Conservation (phyloP, 1,284 basidiomycete genomes). For the Tilletia indica region DNA sequence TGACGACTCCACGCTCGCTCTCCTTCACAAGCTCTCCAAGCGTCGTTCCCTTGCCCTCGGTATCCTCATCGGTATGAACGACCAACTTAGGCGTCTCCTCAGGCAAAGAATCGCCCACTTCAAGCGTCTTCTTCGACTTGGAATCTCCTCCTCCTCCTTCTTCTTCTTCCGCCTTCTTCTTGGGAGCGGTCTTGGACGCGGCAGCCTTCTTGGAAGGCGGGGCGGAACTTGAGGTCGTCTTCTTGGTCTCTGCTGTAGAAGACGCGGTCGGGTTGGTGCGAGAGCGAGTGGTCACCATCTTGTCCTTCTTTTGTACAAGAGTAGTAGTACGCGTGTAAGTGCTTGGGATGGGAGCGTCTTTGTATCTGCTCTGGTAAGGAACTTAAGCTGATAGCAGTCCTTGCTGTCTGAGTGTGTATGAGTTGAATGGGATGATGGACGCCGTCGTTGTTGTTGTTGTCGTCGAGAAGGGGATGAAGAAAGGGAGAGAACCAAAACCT, state of each 20-base stretch:
- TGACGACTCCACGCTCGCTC: background rate
- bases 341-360: too few species aligned
- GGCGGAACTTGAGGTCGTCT: background rate
- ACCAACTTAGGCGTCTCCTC: background rate
- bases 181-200: background rate
- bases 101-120: background rate
- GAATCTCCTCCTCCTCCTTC: background rate
- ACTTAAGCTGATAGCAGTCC: too few species aligned
- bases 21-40: background rate
- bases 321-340: too few species aligned
- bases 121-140: background rate
- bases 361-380: too few species aligned
- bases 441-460: too few species aligned
- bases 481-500: too few species aligned
- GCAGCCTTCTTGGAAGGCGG: background rate
- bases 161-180: background rate
- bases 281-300: background rate
- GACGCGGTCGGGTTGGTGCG: background rate
- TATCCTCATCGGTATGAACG: background rate
- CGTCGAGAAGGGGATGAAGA: too few species aligned
- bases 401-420: too few species aligned
- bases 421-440: too few species aligned
- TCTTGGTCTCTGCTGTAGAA: background rate
- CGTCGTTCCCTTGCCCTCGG: background rate
- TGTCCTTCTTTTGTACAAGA: background rate